Evolutionary conservation across 805 yeast species (phyloP), one percentile per base, ranked within the genome.

Genomic region (Ogataea haglerorum): DNA sequence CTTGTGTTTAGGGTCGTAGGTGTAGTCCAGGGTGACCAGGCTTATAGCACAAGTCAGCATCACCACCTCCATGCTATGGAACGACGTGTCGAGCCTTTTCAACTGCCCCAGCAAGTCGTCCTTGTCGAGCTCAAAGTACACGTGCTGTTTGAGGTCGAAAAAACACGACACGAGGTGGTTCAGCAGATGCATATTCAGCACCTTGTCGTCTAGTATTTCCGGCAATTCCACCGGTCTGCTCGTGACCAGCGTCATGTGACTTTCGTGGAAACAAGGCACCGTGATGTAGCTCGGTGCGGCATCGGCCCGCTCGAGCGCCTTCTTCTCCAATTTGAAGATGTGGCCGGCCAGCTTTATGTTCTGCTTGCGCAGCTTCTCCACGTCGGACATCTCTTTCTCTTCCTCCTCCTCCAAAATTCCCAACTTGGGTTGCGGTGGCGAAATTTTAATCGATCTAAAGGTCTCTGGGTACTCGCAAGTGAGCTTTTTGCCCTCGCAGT

Each of bases 391-490:
- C 23, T 38, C 38, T 5, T 6, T 22, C 2, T n/a, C 17, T 3
- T n/a, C 17, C 3, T 34, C 31, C n/a, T 26, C 24, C 10, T 9
- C 15, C 8, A 29, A 14, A n/a, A 17, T n/a, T n/a, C 25, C 36
- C 10, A 16, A n/a, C 17, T 34, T 22, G 13, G 30, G 16, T 14
- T 27, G 23, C 22, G 36, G 44, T 29, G 28, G 34, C 23, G 41
- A 27, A n/a, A 60, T 49, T 43, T 60, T 63, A 21, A 67, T 67
- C 29, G 72, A 70, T 47, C 76, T 54, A 46, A 70, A 71, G 2
- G 71, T 70, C 12, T 70, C 60, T 3, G 76, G 76, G 43, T 67
- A 71, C 26, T 60, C 63, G 53, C 76, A 71, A 2, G 50, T 53
- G 9, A 67, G 60, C 6, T 56, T 55, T 36, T 70, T 56, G 36